Evolutionary conservation across 441 rosid species (phyloP).

Genomic region (Bocquillonia castaneifolia): DNA sequence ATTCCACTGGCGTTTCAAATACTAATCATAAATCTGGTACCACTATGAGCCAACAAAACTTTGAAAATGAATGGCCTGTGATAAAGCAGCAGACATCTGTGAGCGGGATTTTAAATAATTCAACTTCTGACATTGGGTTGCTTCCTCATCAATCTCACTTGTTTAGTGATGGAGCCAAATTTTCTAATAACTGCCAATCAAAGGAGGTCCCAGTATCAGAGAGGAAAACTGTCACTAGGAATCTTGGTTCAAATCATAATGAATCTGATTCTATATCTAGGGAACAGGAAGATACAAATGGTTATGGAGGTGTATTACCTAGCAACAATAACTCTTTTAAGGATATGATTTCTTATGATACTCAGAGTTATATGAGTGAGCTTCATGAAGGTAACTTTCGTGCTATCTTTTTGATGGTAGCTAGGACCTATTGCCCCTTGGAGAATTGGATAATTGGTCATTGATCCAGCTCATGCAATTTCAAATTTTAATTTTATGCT

Average conservation of each 20-base stretch:
- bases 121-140: constrained; percentile 16
- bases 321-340: constrained; percentile 15
- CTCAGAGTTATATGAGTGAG: constrained; percentile 16
- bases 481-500: neutral
- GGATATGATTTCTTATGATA: constrained; percentile 19
- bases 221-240: constrained; percentile 18
- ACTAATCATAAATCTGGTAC: constrained; percentile 14
- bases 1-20: constrained; percentile 16
- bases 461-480: neutral
- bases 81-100: constrained; percentile 23
- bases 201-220: constrained; percentile 28
- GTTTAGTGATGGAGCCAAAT: constrained; percentile 18
- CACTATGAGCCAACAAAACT: constrained; percentile 22
- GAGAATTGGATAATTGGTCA: neutral
- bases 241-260: constrained; percentile 11
- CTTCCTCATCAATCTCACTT: constrained; percentile 17
- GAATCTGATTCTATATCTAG: constrained; percentile 25
- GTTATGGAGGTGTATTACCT: constrained; percentile 23
- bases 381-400: constrained; percentile 15
- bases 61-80: constrained; percentile 29
- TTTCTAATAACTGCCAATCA: constrained; percentile 19
- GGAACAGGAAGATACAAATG: constrained; percentile 16
- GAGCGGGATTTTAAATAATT: constrained; percentile 15
- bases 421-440: neutral
- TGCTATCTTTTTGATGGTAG: neutral